These are phyloP conservation scores for Suillus decipiens DNA, from an alignment of 768 basidiomycete species.

Conservation along the genomic window DNA sequence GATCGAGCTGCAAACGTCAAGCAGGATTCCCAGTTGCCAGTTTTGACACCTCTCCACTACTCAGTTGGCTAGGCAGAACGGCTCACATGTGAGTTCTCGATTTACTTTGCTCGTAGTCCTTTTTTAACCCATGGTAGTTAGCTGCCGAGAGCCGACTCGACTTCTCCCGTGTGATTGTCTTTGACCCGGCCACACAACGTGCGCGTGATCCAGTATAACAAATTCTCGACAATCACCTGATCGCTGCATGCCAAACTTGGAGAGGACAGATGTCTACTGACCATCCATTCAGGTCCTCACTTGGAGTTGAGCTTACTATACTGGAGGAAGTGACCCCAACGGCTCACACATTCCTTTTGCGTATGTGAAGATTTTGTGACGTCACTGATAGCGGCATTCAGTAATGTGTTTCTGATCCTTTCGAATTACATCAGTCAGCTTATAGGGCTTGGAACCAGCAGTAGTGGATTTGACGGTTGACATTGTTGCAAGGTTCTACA, in stretches of 20 bases:
- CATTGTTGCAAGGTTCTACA: constrained; percentile 21
- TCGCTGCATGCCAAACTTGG: constrained; percentile 27
- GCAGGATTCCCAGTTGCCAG: no score
- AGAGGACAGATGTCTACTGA: constrained; percentile 29
- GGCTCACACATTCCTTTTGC: constrained; percentile 13
- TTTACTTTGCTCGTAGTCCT: background rate
- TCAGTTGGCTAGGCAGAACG: no score
- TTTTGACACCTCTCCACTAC: no score
- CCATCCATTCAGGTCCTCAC: constrained; percentile 42
- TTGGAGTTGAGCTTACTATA: constrained; percentile 36
- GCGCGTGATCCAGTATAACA: constrained; percentile 23
- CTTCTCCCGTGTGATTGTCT: constrained; percentile 22
- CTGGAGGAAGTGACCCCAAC: constrained; percentile 32
- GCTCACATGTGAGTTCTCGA: no score
- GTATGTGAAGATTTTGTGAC: background rate
- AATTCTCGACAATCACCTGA: constrained; percentile 25
- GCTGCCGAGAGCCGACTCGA: constrained; percentile 24
- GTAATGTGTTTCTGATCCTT: no score
- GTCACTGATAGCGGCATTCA: background rate
- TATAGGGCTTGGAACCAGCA: constrained; percentile 24
- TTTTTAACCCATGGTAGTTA: constrained; percentile 18
- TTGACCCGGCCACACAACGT: constrained; percentile 31
- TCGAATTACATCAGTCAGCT: constrained; percentile 23
- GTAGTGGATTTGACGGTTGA: constrained; percentile 24
- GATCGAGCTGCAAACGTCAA: no score